Evolutionary conservation across 2,329 filamentous ascomycete species (phyloP), one percentile per base, ranked within the genome.

Genomic region (Cercospora sesami): DNA sequence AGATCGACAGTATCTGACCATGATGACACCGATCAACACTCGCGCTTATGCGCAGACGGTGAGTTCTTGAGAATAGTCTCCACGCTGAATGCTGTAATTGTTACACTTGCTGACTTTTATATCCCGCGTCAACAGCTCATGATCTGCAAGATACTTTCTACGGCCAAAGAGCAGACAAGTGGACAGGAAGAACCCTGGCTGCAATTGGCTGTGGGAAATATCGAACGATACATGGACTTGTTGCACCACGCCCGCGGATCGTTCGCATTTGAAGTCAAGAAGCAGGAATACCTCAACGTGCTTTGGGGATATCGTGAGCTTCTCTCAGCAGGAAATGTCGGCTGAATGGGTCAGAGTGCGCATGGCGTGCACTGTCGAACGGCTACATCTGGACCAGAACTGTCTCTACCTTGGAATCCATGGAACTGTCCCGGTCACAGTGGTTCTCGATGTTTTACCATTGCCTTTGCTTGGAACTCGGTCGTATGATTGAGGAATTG

Each of bases 181-280:
- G 23, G 48, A 28, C 48, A 55, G 23, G 48, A 55, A 55, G 48
- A 55, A 26, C 48, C 48, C 3, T 55, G 48, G 48, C 21, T 55
- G 12, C 48, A 55, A 26, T 16, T 64, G 4, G 62, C 45, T 7
- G 55, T 58, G 21, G 55, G 62, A 5, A 23, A 64, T 58, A 51
- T 64, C 8, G 62, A 64, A 16, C 45, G 62, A n/a, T 64, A 64
- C 9, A 59, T 57, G 31, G 51, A 57, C 31, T 26, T 64, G 26
- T 53, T 64, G n/a, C 45, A 36, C 8, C 62, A 53, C 12, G 51
- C 48, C 5, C 45, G 31, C 12, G 62, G 62, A 9, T 64, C 58
- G 1, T 39, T 42, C 9, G 58, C 31, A 14, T 60, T 39, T 31
- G 45, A 57, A 28, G 51, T 45, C 16, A 57, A 58, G 21, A 48